Evolutionary conservation across 2,329 filamentous ascomycete genomes (phyloP).

Genomic region (Esteya vermicola): DNA sequence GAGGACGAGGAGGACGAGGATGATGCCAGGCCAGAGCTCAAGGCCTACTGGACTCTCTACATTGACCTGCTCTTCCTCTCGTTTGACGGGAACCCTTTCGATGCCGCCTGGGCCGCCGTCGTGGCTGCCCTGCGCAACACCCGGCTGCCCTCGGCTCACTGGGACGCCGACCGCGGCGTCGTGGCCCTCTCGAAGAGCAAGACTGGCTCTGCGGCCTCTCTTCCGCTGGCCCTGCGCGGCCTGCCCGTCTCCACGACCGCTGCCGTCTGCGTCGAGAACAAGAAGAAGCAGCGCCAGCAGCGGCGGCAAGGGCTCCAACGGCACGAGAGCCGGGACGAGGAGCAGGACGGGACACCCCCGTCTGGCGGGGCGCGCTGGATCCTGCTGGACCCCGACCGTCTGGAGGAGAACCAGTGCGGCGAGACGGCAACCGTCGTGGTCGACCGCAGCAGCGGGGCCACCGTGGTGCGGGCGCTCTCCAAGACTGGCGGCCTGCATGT

Average conservation of each 20-base stretch:
- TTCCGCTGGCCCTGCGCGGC: slow-evolving; percentile 45
- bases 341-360: slow-evolving; percentile 9
- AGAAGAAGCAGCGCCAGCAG: slow-evolving; percentile 37
- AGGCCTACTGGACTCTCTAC: slow-evolving; percentile 89
- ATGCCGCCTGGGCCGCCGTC: slow-evolving; percentile 76
- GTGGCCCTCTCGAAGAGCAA: slow-evolving; percentile 52
- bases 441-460: slow-evolving; percentile 34
- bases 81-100: slow-evolving; percentile 81
- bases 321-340: no score
- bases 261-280: slow-evolving; percentile 49
- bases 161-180: slow-evolving; percentile 68
- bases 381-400: slow-evolving; percentile 73
- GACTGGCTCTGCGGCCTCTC: background rate
- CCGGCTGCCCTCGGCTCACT: slow-evolving; percentile 62
- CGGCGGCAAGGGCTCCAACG: slow-evolving; percentile 14
- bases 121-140: slow-evolving; percentile 70
- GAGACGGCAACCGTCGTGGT: slow-evolving; percentile 76
- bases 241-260: slow-evolving; percentile 67
- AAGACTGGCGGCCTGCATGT: slow-evolving; percentile 69
- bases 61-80: slow-evolving; percentile 93
- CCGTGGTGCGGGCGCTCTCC: slow-evolving; percentile 55
- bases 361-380: slow-evolving; percentile 61
- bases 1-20: slow-evolving; percentile 18
- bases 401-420: slow-evolving; percentile 74
- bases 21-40: slow-evolving; percentile 38